These are phyloP conservation scores for Lumnitzera racemosa DNA, from an alignment of 345 rosid species.

Conservation along the genomic window DNA sequence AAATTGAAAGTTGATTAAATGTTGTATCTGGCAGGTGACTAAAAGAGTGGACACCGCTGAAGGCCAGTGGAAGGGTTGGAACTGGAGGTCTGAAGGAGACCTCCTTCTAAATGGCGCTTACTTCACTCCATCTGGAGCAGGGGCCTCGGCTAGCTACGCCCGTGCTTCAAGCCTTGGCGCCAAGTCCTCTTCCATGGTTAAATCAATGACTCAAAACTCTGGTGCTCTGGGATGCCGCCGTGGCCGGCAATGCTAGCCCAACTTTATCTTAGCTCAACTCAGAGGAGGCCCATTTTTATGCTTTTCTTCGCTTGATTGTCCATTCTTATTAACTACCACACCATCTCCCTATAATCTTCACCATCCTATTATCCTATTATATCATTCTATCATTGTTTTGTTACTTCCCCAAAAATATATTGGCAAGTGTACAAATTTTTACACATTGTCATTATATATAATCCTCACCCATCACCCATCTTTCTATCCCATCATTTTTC, in stretches of 20 bases:
- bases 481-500: neutral
- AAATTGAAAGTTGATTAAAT: neutral
- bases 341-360: neutral
- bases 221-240: slow-evolving; percentile 18
- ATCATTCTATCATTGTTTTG: neutral
- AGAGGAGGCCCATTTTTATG: neutral
- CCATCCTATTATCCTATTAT: neutral
- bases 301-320: slow-evolving; percentile 1
- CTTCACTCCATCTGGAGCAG: slow-evolving; percentile 23
- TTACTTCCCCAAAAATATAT: slow-evolving; percentile 1
- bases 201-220: slow-evolving; percentile 11
- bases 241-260: slow-evolving; percentile 12
- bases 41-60: slow-evolving; percentile 19
- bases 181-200: slow-evolving; percentile 21
- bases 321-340: neutral
- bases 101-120: slow-evolving; percentile 19
- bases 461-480: slow-evolving; percentile 1
- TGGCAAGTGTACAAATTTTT: slow-evolving; percentile 16
- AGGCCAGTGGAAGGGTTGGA: slow-evolving; percentile 21
- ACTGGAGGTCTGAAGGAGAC: slow-evolving; percentile 25
- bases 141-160: slow-evolving; percentile 20
- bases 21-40: slow-evolving; percentile 11
- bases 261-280: neutral
- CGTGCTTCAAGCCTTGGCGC: slow-evolving; percentile 22
- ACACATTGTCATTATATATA: slow-evolving; percentile 12